Evolutionary conservation across 352 stramenopile species (phyloP).

Genomic region (Globisporangium polare): DNA sequence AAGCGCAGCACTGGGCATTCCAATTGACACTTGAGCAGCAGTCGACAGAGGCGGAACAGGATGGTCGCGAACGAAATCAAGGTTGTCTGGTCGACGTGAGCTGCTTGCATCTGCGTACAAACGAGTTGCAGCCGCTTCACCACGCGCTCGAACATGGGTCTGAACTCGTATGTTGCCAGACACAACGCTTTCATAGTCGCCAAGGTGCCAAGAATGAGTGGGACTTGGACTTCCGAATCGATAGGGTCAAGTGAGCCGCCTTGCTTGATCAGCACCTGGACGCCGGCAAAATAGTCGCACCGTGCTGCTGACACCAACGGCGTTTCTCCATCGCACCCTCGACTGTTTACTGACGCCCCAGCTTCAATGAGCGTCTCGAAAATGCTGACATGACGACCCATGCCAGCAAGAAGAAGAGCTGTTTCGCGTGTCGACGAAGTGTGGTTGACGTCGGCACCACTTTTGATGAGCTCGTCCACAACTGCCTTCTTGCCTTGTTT

Average conservation of each 20-base stretch:
- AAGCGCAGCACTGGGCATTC: no score
- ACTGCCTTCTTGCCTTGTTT: background rate
- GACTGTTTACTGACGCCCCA: slow-evolving; percentile 2
- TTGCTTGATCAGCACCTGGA: background rate
- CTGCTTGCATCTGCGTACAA: background rate
- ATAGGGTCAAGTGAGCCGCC: background rate
- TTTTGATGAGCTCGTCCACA: background rate
- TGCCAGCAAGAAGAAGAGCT: no score
- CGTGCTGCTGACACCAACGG: background rate
- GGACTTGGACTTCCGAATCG: background rate
- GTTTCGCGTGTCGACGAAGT: no score
- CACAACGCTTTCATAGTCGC: background rate
- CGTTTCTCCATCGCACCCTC: background rate
- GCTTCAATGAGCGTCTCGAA: no score
- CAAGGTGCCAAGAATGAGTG: no score
- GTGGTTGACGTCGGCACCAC: no score
- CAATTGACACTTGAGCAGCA: no score
- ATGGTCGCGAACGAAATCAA: no score
- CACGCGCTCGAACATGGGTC: background rate
- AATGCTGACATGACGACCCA: background rate
- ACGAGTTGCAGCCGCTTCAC: background rate
- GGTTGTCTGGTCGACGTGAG: background rate
- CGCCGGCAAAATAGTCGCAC: background rate
- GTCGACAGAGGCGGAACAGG: no score
- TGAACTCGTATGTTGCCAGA: background rate